phyloP scores from a whole-genome alignment of 805 yeast genomes.

The Metschnikowia peoriensis region DNA sequence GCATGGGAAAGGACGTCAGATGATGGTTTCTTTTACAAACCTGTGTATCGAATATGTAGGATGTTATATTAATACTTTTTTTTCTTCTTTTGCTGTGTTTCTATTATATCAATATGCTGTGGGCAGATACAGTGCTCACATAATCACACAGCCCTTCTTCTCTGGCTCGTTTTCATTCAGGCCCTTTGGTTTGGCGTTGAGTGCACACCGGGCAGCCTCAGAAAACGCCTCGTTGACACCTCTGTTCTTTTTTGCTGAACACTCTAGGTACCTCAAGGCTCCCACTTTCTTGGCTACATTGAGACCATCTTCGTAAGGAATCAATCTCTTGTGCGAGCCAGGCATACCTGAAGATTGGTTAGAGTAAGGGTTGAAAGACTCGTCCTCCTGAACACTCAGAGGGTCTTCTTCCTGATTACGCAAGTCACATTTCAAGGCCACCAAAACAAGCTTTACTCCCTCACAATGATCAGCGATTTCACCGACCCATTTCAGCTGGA shows the following conservation, averaged over 20 bases:
- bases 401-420: constrained; percentile 57
- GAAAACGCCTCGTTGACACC: constrained; percentile 99
- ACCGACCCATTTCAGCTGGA: constrained; percentile 94
- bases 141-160: constrained; percentile 38
- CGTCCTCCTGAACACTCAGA: constrained; percentile 26
- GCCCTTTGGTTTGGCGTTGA: constrained; percentile 84
- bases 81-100: background rate
- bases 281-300: constrained; percentile 91
- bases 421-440: constrained; percentile 92
- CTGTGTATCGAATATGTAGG: too few species aligned
- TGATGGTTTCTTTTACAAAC: too few species aligned
- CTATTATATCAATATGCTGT: background rate
- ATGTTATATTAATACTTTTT: too few species aligned
- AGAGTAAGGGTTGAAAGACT: constrained; percentile 31
- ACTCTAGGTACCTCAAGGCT: constrained; percentile 90
- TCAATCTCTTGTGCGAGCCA: constrained; percentile 49
- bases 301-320: constrained; percentile 90
- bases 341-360: constrained; percentile 33
- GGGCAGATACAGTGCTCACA: constrained; percentile 22
- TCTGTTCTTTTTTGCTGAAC: constrained; percentile 93
- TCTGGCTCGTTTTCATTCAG: constrained; percentile 49
- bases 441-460: constrained; percentile 90
- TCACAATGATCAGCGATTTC: constrained; percentile 97
- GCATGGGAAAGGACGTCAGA: too few species aligned
- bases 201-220: constrained; percentile 96